Evolutionary conservation across 768 basidiomycete species (phyloP), one percentile per base, ranked within the genome.

Genomic region (Boletus sp.): DNA sequence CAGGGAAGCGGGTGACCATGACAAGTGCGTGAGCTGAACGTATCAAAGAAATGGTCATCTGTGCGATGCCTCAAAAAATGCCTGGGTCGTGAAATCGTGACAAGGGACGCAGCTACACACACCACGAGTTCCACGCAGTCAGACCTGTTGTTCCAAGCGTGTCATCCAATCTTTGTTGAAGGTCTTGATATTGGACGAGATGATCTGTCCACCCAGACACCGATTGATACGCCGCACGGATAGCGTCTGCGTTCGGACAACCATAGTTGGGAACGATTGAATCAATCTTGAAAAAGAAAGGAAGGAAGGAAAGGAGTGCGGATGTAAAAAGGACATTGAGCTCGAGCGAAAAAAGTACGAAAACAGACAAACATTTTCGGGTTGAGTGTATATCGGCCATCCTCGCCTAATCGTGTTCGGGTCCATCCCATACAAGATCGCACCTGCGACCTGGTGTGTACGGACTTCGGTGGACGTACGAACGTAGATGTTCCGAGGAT

Each of bases 1-100:
- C 79, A 80, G 0, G 79, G 79, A 14, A 80, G 64, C 2, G 64
- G 32, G 15, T 64, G 64, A 2, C 73, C 74, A 50, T 77, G 63
- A 56, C 79, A 80, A 1, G 76, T 79, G 44, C 79, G 66, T 4
- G 79, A 77, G 17, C 69, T 74, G 62, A 80, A 77, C n/a, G 75
- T 76, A 59, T 80, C 79, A 60, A 80, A 80, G 67, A 74, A 80
- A 53, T 79, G 79, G 51, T 80, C 64, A 7, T 65, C 64, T 65
- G 53, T 21, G 15, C 13, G 29, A 34, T 17, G 9, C 10, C 27
- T 57, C 32, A 27, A n/a, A 25, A 27, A 13, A 21, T 29, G 37
- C 5, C 9, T 19, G 19, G 5, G 4, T 5, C 13, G 13, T 1
- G 39, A 19, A 17, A 41, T 7, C 13, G 14, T 11, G 17, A 40